These are phyloP conservation scores for Fusarium lateritium DNA, from an alignment of 2,329 filamentous ascomycete genomes.

Conservation along the genomic window DNA sequence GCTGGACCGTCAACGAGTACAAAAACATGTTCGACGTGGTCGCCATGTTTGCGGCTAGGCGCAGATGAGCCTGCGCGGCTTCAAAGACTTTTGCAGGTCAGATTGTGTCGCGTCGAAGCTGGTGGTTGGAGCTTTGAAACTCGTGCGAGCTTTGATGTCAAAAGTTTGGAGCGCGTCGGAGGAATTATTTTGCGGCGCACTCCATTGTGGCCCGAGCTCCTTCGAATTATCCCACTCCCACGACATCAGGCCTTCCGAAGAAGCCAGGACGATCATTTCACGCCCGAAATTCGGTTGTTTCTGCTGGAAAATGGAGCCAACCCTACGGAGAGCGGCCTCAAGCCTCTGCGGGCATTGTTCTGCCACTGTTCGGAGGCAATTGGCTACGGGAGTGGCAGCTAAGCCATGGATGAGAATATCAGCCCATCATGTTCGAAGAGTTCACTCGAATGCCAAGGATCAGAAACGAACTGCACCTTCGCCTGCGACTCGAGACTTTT, in stretches of 20 bases:
- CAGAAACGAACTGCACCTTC: slow-evolving; percentile 40
- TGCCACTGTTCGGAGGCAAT: slow-evolving; percentile 53
- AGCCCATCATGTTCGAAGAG: slow-evolving; percentile 50
- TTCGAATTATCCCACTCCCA: slow-evolving; percentile 49
- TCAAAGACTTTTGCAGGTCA: slow-evolving; percentile 48
- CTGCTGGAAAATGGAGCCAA: slow-evolving; percentile 56
- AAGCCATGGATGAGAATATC: slow-evolving; percentile 49
- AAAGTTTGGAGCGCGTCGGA: slow-evolving; percentile 53
- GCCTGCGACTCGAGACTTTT: slow-evolving; percentile 49
- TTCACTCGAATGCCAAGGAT: slow-evolving; percentile 50
- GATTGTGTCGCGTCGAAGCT: slow-evolving; percentile 49
- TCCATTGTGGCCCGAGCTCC: slow-evolving; percentile 51
- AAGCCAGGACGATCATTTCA: slow-evolving; percentile 28
- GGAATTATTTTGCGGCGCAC: slow-evolving; percentile 55
- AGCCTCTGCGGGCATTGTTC: slow-evolving; percentile 60
- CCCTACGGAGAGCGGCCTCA: slow-evolving; percentile 57
- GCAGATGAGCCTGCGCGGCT: slow-evolving; percentile 67
- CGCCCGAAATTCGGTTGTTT: slow-evolving; percentile 18
- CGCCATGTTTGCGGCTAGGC: slow-evolving; percentile 79
- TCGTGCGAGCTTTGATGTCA: slow-evolving; percentile 50
- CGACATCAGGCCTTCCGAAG: slow-evolving; percentile 38
- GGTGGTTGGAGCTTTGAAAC: slow-evolving; percentile 41
- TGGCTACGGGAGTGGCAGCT: slow-evolving; percentile 34
- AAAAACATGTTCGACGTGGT: slow-evolving; percentile 99
- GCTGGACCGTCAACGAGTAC: slow-evolving; percentile 96